Evolutionary conservation across 495 filamentous ascomycete genomes (phyloP), one percentile per base, ranked within the genome.

Genomic region (Melanomma pulvis-pyrius): DNA sequence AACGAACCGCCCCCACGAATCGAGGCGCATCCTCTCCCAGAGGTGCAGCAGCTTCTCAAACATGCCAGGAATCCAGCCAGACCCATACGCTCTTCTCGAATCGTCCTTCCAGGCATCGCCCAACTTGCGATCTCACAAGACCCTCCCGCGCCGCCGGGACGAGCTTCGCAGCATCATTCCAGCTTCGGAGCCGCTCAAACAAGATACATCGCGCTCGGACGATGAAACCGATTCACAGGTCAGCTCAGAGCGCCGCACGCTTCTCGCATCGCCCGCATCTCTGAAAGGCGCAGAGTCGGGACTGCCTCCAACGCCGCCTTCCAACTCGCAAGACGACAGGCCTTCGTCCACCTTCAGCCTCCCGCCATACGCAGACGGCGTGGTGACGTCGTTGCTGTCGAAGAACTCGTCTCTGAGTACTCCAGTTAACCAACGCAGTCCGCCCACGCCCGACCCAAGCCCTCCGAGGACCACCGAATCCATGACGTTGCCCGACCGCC

Each of bases 371-470:
- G 68, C 61, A 8, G 69, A 71, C 39, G 59, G 65, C 21, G 51
- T 68, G 24, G 41, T 72, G 47, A 24, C 58, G 5, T 62, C 70
- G 4, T 54, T 69, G 41, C 58, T 67, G 54, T 54, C 65, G 29
- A 67, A 69, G 44, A 70, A 71, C 29, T 73, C 76, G 3, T 67
- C 66, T 7, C 52, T 75, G 3, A 73, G 67, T 41, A 77, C 73
- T 1, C 74, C 74, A 1, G 54, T 69, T 21, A 61, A 68, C 44
- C 73, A 78, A 50, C 58, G 69, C 25, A 76, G 73, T 51, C 74
- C 74, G 0, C 74, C 70, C 7, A 78, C 76, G 0, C 76, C 76
- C 8, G 76, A 77, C 39, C 71, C 75, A 7, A 77, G 72, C 8
- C 76, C 76, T 28, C 75, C 75, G 6, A 59, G 72, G 22, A 78